phyloP scores from a whole-genome alignment of 768 basidiomycete species.

The Galerina sulciceps region DNA sequence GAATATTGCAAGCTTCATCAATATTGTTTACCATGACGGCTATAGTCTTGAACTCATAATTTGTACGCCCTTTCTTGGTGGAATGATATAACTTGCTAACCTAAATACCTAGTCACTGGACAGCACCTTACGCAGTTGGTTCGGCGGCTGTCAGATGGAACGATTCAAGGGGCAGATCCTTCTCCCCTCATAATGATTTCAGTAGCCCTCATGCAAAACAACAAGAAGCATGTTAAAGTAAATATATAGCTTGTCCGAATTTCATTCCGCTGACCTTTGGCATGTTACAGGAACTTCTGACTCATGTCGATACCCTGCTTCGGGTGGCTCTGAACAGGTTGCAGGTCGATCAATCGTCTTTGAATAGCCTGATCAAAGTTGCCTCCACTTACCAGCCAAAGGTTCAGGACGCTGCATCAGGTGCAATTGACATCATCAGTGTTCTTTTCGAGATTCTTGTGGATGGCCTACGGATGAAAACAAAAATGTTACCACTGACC shows the following conservation, averaged over 20 bases:
- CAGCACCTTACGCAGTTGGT: slow-evolving; percentile 55
- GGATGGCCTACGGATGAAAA: slow-evolving; percentile 59
- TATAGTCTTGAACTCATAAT: slow-evolving; percentile 58
- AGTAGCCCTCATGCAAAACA: slow-evolving; percentile 58
- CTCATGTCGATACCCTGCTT: slow-evolving; percentile 63
- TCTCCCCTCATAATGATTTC: slow-evolving; percentile 58
- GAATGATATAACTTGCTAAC: not conserved
- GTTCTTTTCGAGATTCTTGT: slow-evolving; percentile 54
- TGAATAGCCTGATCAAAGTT: slow-evolving; percentile 53
- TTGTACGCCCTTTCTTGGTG: slow-evolving; percentile 42
- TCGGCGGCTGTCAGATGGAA: slow-evolving; percentile 61
- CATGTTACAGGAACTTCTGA: slow-evolving; percentile 55
- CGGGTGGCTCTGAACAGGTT: slow-evolving; percentile 57
- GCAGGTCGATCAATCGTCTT: slow-evolving; percentile 41
- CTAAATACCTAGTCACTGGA: slow-evolving; percentile 52
- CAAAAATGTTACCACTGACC: slow-evolving; percentile 51
- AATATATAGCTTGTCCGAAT: slow-evolving; percentile 13
- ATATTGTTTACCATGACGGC: slow-evolving; percentile 57
- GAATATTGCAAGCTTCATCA: slow-evolving; percentile 62
- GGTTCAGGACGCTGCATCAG: slow-evolving; percentile 27
- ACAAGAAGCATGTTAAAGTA: slow-evolving; percentile 62
- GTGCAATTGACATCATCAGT: slow-evolving; percentile 34
- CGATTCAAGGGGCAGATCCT: slow-evolving; percentile 52
- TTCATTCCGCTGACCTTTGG: not conserved
- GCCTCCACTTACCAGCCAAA: slow-evolving; percentile 49